phyloP scores from a whole-genome alignment of 2,329 filamentous ascomycete genomes.

The Beauveria varroae region DNA sequence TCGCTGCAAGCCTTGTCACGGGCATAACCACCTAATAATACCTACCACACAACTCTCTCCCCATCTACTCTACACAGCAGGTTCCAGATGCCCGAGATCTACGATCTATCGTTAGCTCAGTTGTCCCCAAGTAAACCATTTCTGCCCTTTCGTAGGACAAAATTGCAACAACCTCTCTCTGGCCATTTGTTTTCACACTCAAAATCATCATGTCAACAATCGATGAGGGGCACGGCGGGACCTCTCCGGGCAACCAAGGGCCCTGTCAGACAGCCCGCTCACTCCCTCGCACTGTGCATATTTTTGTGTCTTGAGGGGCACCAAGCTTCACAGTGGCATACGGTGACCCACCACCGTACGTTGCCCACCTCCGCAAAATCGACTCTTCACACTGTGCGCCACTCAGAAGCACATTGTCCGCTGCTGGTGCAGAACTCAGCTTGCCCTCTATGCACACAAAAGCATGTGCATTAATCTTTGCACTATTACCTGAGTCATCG shows the following conservation, averaged over 20 bases:
- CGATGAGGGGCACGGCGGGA: conserved; percentile 8
- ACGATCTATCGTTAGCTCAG: neutral
- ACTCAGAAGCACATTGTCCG: neutral
- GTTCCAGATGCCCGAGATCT: conserved; percentile 1
- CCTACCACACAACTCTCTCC: neutral
- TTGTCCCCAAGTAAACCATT: neutral
- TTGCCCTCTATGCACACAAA: neutral
- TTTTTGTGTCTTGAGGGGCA: no score
- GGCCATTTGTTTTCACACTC: neutral
- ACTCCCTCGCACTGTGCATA: neutral
- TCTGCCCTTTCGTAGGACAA: neutral
- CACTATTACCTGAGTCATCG: neutral
- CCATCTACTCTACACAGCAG: neutral
- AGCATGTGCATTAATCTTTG: neutral
- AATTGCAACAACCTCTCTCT: no score
- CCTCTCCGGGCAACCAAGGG: conserved; percentile 1
- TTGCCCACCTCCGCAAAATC: no score
- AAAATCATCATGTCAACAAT: conserved; percentile 9
- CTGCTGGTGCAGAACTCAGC: neutral
- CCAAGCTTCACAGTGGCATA: no score
- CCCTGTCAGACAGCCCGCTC: neutral
- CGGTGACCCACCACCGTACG: no score
- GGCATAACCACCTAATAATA: no score
- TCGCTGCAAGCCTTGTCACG: neutral
- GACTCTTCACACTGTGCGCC: neutral